Evolutionary conservation across 2,329 filamentous ascomycete genomes (phyloP).

Genomic region (Colletotrichum sp.): DNA sequence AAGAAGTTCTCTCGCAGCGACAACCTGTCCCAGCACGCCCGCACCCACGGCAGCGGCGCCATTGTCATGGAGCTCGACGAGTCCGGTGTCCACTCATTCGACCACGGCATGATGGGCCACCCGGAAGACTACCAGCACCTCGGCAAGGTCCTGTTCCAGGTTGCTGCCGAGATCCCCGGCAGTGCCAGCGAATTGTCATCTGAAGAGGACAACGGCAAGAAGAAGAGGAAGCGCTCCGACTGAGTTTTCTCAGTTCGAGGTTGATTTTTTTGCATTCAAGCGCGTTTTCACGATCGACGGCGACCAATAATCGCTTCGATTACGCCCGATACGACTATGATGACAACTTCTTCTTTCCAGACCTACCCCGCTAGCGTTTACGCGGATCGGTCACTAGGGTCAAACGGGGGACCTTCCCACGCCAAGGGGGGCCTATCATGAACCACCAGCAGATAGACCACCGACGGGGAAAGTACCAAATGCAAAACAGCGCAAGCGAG

Average conservation of each 20-base stretch:
- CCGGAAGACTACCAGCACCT: constrained; percentile 69
- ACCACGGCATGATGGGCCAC: constrained; percentile 43
- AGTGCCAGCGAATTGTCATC: constrained; percentile 65
- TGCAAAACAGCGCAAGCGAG: constrained; percentile 41
- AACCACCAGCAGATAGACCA: constrained; percentile 26
- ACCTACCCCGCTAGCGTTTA: constrained; percentile 23
- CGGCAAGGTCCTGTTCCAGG: constrained; percentile 82
- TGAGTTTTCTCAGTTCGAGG: constrained; percentile 36
- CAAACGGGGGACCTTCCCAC: neutral
- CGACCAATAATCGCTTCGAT: constrained; percentile 20
- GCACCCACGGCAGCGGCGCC: constrained; percentile 89
- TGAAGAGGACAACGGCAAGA: constrained; percentile 57
- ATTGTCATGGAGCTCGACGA: constrained; percentile 90
- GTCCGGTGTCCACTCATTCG: constrained; percentile 55
- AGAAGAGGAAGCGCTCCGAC: constrained; percentile 83
- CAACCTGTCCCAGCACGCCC: constrained; percentile 94
- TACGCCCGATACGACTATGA: constrained; percentile 36
- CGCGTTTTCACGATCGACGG: constrained; percentile 9
- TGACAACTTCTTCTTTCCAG: constrained; percentile 24
- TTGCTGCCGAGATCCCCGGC: constrained; percentile 74
- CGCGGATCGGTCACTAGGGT: constrained; percentile 35
- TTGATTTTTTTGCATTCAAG: constrained; percentile 15
- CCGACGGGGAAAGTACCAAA: constrained; percentile 37
- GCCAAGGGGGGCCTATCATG: neutral
- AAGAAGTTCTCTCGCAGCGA: constrained; percentile 99